Percentiles rank a stretch among this genome's conserved stretches.
Conservation (phyloP, 768 basidiomycete genomes). For the Xerocomus spinulosus region DNA sequence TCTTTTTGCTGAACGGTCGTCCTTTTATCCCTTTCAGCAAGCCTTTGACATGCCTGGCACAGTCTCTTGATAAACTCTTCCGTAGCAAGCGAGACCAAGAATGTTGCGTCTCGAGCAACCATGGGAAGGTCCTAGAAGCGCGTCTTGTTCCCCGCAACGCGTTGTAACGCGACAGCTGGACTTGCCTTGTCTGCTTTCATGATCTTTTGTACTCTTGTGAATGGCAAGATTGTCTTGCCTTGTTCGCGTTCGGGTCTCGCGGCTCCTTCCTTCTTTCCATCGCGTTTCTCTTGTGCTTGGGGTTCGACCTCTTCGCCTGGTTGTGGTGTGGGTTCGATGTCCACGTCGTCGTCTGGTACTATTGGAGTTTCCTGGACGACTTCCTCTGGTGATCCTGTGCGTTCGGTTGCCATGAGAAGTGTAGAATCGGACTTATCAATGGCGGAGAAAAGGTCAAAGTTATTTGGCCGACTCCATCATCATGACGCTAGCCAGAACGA, state of each 20-base stretch:
- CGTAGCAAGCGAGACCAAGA: conserved; percentile 77
- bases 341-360: conserved; percentile 6
- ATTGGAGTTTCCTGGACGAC: conserved; percentile 2
- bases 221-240: conserved; percentile 73
- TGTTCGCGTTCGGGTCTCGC: conserved; percentile 33
- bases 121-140: conserved; percentile 63
- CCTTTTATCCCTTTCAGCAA: conserved; percentile 68
- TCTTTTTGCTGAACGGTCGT: conserved; percentile 76
- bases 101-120: conserved; percentile 71
- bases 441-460: neutral
- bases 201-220: conserved; percentile 76
- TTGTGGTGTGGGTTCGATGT: conserved; percentile 10
- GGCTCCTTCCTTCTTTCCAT: conserved; percentile 18
- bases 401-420: conserved; percentile 15
- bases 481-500: conserved; percentile 6
- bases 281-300: conserved; percentile 9
- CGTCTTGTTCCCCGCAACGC: neutral
- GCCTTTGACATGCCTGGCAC: conserved; percentile 62
- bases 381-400: conserved; percentile 3
- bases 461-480: conserved; percentile 7
- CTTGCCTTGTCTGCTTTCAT: conserved; percentile 80
- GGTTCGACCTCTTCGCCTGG: conserved; percentile 6
- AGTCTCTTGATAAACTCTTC: conserved; percentile 84
- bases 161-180: conserved; percentile 4
- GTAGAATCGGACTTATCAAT: neutral